phyloP scores from a whole-genome alignment of 2,329 filamentous ascomycete species.

The Aureobasidium sp. region DNA sequence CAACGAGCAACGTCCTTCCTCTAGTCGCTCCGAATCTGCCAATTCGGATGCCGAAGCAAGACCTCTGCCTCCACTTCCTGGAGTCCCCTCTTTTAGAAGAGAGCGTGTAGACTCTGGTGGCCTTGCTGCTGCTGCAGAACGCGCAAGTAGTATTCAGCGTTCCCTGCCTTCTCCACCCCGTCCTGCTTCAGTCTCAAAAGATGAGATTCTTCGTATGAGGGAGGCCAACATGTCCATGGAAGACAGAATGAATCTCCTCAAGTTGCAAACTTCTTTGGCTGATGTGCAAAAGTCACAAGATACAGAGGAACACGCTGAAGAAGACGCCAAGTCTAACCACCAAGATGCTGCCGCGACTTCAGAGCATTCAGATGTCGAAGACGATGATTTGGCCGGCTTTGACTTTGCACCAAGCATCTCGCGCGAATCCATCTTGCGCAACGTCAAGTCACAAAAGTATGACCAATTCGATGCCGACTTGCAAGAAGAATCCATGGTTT shows the following conservation, averaged over 20 bases:
- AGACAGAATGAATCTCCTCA: constrained; percentile 80
- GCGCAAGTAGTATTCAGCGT: constrained; percentile 57
- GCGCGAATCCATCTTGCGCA: constrained; percentile 83
- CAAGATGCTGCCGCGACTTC: constrained; percentile 24
- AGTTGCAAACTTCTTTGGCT: constrained; percentile 29
- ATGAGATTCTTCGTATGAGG: constrained; percentile 69
- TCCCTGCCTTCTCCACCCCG: constrained; percentile 64
- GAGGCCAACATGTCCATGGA: constrained; percentile 69
- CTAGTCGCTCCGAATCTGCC: constrained; percentile 61
- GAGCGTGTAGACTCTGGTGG: constrained; percentile 49
- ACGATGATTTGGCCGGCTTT: constrained; percentile 27
- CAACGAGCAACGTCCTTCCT: constrained; percentile 45
- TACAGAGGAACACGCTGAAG: constrained; percentile 16
- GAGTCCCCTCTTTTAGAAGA: constrained; percentile 50
- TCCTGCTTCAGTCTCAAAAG: constrained; percentile 60
- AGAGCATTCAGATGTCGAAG: constrained; percentile 21
- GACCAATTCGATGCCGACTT: constrained; percentile 38
- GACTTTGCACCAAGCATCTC: constrained; percentile 66
- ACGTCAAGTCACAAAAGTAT: constrained; percentile 60
- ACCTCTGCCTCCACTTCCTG: constrained; percentile 79
- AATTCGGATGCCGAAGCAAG: constrained; percentile 74
- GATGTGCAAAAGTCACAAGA: constrained; percentile 5
- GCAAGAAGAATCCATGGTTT: constrained; percentile 47
- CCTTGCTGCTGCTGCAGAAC: constrained; percentile 64
- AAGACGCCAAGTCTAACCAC: constrained; percentile 18